Percentiles rank a stretch among this genome's conserved stretches.
phyloP scores from a whole-genome alignment of 208 protist genomes.

The Leishmania turanica region DNA sequence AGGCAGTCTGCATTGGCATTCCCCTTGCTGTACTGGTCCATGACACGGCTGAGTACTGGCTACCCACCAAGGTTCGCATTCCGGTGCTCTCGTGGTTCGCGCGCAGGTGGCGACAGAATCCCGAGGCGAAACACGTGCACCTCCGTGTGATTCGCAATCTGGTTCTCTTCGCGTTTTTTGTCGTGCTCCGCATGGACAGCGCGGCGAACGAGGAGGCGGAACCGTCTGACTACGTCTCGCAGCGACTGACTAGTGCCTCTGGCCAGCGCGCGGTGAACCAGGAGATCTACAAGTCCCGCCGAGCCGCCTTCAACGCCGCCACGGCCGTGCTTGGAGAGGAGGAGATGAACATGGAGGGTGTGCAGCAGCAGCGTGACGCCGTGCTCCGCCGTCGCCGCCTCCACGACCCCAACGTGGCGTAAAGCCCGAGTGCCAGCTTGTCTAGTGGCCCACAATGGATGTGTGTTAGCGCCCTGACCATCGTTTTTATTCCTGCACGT shows the following conservation, averaged over 20 bases:
- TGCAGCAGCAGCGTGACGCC: constrained; percentile 82
- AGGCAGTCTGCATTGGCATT: constrained; percentile 66
- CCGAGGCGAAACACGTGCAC: constrained; percentile 55
- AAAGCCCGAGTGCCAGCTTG: background rate
- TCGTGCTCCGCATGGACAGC: constrained; percentile 59
- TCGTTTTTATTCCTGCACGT: background rate
- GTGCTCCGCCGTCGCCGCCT: constrained; percentile 82
- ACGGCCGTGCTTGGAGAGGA: constrained; percentile 71
- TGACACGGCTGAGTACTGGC: constrained; percentile 79
- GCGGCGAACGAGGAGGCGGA: constrained; percentile 39
- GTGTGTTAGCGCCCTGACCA: background rate
- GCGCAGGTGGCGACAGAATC: constrained; percentile 68
- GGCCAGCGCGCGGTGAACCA: constrained; percentile 55
- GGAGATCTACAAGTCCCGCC: constrained; percentile 69
- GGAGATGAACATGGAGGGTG: constrained; percentile 73
- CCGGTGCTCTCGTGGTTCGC: constrained; percentile 81
- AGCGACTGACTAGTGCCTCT: constrained; percentile 56
- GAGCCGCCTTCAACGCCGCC: constrained; percentile 61
- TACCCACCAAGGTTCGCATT: constrained; percentile 54
- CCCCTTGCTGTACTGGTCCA: constrained; percentile 79
- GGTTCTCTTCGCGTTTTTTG: constrained; percentile 68
- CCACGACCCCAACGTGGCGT: constrained; percentile 61
- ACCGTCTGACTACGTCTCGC: constrained; percentile 76
- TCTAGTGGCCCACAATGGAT: background rate
- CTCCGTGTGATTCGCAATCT: constrained; percentile 63